Evolutionary conservation across 208 protist species (phyloP), one percentile per base, ranked within the genome.

Genomic region (Leishmania lainsoni): DNA sequence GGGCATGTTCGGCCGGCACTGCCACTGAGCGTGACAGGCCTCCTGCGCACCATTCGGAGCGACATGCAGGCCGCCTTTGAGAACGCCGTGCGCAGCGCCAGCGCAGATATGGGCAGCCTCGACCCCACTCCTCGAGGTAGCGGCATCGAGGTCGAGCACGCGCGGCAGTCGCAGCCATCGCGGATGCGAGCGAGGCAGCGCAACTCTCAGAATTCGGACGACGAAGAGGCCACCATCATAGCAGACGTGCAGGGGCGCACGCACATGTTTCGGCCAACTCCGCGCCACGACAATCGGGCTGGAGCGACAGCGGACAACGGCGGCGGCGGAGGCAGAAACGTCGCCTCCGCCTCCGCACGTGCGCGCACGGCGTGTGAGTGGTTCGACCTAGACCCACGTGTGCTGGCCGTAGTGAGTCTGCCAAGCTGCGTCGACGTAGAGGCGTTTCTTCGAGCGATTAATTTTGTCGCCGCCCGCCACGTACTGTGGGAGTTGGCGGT

Each of bases 401-500:
- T 78, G 10, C 74, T 86, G 12, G 78, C 54, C 26, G 8, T 12
- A 8, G 63, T 82, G 63, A 17, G 5, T n/a, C 74, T 86, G 52
- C 82, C 82, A 5, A 42, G 26, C 56, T 20, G 56, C 45, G 16
- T 48, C 0, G 77, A 80, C 58, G 79, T 86, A 17, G 82, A 75
- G 51, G 73, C 9, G 32, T 82, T 61, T 29, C 63, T 86, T 42
- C 0, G 6, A 0, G 73, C 70, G 49, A 80, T 86, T 48, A 80
- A 86, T 49, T 78, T 82, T 22, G 65, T 42, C 0, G 82, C 77
- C 14, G 82, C 78, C 45, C 82, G 76, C 20, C 77, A 66, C 12
- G 78, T 82, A 54, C 54, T 86, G 51, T 86, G 82, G 82, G 66
- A 79, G 66, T 51, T 86, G 74, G 82, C 82, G 48, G 82, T 86